These are phyloP conservation scores for Trifolium subterraneum DNA, from an alignment of 306 rosid genomes.

Conservation along the genomic window DNA sequence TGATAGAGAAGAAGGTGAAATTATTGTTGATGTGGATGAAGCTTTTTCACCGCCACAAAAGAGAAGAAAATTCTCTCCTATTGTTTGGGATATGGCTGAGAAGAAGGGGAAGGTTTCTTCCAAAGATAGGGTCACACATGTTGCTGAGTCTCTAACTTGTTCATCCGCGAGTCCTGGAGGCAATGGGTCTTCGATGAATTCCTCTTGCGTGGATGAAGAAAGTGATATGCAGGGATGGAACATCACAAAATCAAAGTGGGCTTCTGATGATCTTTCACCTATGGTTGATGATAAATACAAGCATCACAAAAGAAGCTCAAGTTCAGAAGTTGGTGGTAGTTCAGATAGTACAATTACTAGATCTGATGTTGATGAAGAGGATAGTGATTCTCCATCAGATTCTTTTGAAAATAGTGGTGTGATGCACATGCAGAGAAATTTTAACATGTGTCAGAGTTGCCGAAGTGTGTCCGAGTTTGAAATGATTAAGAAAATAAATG, in stretches of 20 bases:
- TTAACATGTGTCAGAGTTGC: slow-evolving; percentile 78
- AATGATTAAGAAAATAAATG: slow-evolving; percentile 81
- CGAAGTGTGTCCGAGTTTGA: slow-evolving; percentile 81
- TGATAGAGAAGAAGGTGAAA: slow-evolving; percentile 43
- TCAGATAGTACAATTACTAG: slow-evolving; percentile 49
- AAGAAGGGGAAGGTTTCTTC: slow-evolving; percentile 47
- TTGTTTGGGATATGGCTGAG: slow-evolving; percentile 63
- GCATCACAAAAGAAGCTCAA: slow-evolving; percentile 37
- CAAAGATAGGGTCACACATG: slow-evolving; percentile 31
- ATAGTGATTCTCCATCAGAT: slow-evolving; percentile 38
- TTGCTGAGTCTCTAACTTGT: too few relatives aligned
- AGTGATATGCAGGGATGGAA: slow-evolving; percentile 43
- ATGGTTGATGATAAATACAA: slow-evolving; percentile 38
- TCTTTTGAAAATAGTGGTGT: slow-evolving; percentile 46
- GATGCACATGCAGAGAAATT: slow-evolving; percentile 39
- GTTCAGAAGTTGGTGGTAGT: slow-evolving; percentile 65
- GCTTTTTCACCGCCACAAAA: slow-evolving; percentile 47
- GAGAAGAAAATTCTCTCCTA: slow-evolving; percentile 76
- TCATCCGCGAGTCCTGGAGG: too few relatives aligned
- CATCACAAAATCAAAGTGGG: slow-evolving; percentile 82
- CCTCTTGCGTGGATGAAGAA: slow-evolving; percentile 41
- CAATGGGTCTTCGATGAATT: not conserved
- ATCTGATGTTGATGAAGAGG: slow-evolving; percentile 46
- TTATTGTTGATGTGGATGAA: slow-evolving; percentile 36
- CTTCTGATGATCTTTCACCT: slow-evolving; percentile 57